phyloP scores from a whole-genome alignment of 441 rosid genomes.

The Codiaeum variegatum region DNA sequence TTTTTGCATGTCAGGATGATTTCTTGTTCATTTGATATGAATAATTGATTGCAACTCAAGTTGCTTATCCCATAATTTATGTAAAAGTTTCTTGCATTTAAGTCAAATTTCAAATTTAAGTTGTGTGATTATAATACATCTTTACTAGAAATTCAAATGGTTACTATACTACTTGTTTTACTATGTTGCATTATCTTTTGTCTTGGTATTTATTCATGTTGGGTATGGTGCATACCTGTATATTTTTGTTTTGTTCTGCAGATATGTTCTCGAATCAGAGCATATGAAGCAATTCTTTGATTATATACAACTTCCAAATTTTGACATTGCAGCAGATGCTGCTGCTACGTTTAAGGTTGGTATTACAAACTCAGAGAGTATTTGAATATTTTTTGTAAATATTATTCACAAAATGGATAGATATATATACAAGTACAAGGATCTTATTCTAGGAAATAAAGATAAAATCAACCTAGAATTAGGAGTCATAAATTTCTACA shows the following conservation, averaged over 20 bases:
- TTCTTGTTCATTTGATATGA: background rate
- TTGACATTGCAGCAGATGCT: slow-evolving; percentile 98
- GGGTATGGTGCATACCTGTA: slow-evolving; percentile 4
- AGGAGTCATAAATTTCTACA: too few relatives aligned
- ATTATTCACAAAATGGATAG: too few relatives aligned
- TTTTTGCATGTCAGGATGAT: background rate
- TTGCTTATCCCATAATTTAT: background rate
- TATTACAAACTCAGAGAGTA: too few relatives aligned
- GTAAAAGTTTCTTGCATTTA: background rate
- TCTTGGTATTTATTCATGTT: background rate
- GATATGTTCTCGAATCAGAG: slow-evolving; percentile 83
- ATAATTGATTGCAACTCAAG: background rate
- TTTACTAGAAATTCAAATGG: background rate
- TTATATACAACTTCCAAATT: slow-evolving; percentile 90
- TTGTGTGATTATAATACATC: background rate
- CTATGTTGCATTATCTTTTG: background rate
- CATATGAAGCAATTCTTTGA: slow-evolving; percentile 86
- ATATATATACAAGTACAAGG: too few relatives aligned
- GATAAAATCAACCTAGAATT: too few relatives aligned
- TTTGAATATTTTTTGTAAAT: too few relatives aligned
- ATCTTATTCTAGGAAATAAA: too few relatives aligned
- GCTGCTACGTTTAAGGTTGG: slow-evolving; percentile 96
- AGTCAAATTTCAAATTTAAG: background rate
- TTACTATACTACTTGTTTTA: background rate
- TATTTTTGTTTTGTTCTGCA: slow-evolving; percentile 28